Evolutionary conservation across 2,329 filamentous ascomycete species (phyloP).

Genomic region (Aspergillus latus): DNA sequence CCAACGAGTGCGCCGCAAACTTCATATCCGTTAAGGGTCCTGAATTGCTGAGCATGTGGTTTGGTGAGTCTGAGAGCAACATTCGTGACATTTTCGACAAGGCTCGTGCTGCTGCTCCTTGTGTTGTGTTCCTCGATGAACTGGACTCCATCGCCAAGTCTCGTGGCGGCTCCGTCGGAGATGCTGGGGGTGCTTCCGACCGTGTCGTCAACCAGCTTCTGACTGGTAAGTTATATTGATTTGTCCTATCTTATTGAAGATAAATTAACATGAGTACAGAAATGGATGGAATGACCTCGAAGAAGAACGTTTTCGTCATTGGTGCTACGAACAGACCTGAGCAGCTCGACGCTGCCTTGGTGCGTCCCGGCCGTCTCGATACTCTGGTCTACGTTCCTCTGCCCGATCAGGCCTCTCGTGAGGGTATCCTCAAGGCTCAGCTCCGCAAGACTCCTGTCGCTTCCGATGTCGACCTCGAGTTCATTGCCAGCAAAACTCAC

Average conservation of each 20-base stretch:
- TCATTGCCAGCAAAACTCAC: constrained; percentile 95
- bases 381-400: constrained; percentile 98
- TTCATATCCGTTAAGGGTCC: constrained; percentile 99
- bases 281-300: constrained; percentile 99
- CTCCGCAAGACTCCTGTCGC: constrained; percentile 97
- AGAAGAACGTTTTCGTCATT: constrained; percentile 99
- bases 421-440: constrained; percentile 88
- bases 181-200: constrained; percentile 96
- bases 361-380: constrained; percentile 97
- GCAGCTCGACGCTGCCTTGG: constrained; percentile 96
- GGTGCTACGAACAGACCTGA: constrained; percentile 98
- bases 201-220: constrained; percentile 99
- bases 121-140: constrained; percentile 98
- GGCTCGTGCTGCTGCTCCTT: constrained; percentile 94
- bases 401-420: constrained; percentile 85
- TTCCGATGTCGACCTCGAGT: constrained; percentile 79
- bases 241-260: neutral
- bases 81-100: constrained; percentile 99
- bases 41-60: constrained; percentile 99
- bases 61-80: constrained; percentile 99
- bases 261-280: constrained; percentile 59
- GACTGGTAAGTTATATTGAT: constrained; percentile 65
- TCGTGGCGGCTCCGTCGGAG: constrained; percentile 91
- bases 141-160: constrained; percentile 99
- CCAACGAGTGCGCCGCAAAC: constrained; percentile 98